These are phyloP conservation scores for Persicaria maculosa DNA, from an alignment of 148 eudicot species.

Conservation along the genomic window DNA sequence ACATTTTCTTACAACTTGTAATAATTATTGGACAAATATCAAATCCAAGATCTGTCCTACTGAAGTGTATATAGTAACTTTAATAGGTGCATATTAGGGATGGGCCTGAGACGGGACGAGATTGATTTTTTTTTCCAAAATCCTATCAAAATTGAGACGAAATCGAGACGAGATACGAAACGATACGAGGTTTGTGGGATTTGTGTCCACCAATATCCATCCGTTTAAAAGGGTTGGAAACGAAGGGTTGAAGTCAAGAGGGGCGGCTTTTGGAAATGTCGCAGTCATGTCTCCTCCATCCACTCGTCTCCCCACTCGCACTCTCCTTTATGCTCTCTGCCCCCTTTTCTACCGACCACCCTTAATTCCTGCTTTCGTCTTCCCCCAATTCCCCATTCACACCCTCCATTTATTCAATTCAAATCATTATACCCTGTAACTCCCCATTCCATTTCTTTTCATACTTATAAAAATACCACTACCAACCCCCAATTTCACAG, in stretches of 20 bases:
- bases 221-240: too few relatives aligned
- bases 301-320: background rate
- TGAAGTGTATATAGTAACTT: too few relatives aligned
- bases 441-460: background rate
- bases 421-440: background rate
- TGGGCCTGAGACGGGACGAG: too few relatives aligned
- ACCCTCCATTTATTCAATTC: background rate
- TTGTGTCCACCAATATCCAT: too few relatives aligned
- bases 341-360: slow-evolving; percentile 17
- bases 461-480: background rate
- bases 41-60: too few relatives aligned
- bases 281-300: background rate
- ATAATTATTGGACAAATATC: too few relatives aligned
- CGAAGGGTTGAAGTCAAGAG: background rate
- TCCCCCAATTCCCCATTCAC: background rate
- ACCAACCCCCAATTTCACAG: slow-evolving; percentile 5
- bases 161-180: too few relatives aligned
- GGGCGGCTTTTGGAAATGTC: slow-evolving; percentile 10
- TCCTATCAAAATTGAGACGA: too few relatives aligned
- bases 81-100: too few relatives aligned
- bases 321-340: slow-evolving; percentile 1
- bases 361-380: slow-evolving; percentile 7
- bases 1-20: too few relatives aligned
- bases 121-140: too few relatives aligned
- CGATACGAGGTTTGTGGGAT: too few relatives aligned